Evolutionary conservation across 2,329 filamentous ascomycete species (phyloP), one percentile per base, ranked within the genome.

Genomic region (Trichoderma atroviride): DNA sequence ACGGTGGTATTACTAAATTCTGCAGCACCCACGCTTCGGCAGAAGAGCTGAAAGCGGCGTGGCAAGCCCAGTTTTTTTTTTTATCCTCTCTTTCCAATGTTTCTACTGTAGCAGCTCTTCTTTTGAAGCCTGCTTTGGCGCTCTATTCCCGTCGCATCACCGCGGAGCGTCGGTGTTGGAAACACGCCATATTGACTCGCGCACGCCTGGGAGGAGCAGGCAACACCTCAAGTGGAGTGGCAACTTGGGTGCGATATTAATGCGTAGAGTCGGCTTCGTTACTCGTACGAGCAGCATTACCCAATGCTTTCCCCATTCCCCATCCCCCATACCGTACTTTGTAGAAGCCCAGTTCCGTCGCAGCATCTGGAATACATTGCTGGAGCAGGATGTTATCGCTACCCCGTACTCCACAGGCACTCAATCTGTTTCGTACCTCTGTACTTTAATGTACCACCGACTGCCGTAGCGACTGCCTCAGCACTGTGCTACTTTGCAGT

Each of bases 181-280:
- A 29, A 29, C 60, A 40, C 61, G 7, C 61, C 40, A 35, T 33
- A 58, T 67, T 67, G 64, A 67, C 64, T 67, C 64, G 64, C 55
- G 64, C 64, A 52, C 55, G 64, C 55, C 64, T 37, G 52, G 40
- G 53, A 19, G n/a, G 31, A 14, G 50, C 33, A 27, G 40, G 40
- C 40, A 43, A n/a, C 40, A n/a, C 40, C 9, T 19, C 19, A 9
- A 9, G 57, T 64, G 61, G 61, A 59, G 64, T 52, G 64, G 64
- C 55, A 59, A 67, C 40, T 16, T 59, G 33, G 13, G 14, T 35
- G 61, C 61, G 47, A 64, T 35, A 64, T 43, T 55, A 55, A 64
- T 5, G 29, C 27, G 19, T 3, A 27, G 40, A 60, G 37, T 47
- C 43, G 50, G 35, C 35, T 31, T 35, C 60, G 43, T n/a, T 50